Conservation (phyloP, 805 yeast genomes). For the Candida caryicola region DNA sequence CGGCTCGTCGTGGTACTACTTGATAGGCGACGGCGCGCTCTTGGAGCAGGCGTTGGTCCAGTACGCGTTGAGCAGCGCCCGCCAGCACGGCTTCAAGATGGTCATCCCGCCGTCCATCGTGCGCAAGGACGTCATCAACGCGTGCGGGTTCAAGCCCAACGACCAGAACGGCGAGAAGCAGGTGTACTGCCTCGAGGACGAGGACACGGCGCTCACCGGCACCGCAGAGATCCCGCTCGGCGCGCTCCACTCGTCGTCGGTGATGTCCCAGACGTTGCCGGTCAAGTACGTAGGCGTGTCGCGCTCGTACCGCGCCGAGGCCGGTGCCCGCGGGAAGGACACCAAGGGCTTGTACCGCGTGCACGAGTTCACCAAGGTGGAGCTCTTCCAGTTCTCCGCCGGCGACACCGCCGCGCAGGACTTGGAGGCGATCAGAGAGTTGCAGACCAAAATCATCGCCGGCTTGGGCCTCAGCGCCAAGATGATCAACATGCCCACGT, state of each 20-base stretch:
- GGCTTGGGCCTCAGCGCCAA: slow-evolving; percentile 78
- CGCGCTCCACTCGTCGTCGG: slow-evolving; percentile 60
- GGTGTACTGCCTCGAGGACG: slow-evolving; percentile 61
- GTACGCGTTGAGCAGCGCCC: slow-evolving; percentile 67
- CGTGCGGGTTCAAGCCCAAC: slow-evolving; percentile 94
- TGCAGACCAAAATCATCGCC: slow-evolving; percentile 63
- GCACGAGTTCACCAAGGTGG: slow-evolving; percentile 95
- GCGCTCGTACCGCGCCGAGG: slow-evolving; percentile 90
- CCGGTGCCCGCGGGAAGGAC: slow-evolving; percentile 93
- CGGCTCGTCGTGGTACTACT: slow-evolving; percentile 87
- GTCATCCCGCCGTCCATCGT: slow-evolving; percentile 86
- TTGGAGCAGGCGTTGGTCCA: slow-evolving; percentile 88
- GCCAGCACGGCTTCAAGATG: slow-evolving; percentile 63
- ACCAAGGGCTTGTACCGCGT: slow-evolving; percentile 91
- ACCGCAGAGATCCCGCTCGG: slow-evolving; percentile 96
- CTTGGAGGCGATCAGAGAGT: slow-evolving; percentile 55
- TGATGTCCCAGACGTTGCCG: slow-evolving; percentile 44
- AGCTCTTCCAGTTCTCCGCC: slow-evolving; percentile 71
- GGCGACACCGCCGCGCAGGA: slow-evolving; percentile 45
- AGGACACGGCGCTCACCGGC: slow-evolving; percentile 71
- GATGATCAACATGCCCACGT: slow-evolving; percentile 82
- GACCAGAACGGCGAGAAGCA: slow-evolving; percentile 86
- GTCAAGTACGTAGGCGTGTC: slow-evolving; percentile 72
- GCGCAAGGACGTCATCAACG: slow-evolving; percentile 67
- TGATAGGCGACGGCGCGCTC: slow-evolving; percentile 79